These are phyloP conservation scores for Evernia prunastri DNA, from an alignment of 495 filamentous ascomycete species.

Conservation along the genomic window DNA sequence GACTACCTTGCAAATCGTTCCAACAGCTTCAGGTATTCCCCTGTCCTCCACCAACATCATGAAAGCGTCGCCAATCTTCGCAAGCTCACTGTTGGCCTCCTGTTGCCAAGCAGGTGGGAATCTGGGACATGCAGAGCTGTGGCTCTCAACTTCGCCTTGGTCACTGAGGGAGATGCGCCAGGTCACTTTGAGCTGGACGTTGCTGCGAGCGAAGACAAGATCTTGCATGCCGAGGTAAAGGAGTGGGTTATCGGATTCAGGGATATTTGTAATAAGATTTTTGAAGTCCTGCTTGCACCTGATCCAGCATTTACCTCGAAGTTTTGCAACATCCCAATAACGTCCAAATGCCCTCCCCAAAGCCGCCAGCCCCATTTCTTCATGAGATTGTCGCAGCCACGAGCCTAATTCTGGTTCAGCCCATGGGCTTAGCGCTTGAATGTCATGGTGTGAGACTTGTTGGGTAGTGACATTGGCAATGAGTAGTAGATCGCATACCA, in stretches of 20 bases:
- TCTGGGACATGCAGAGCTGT: conserved; percentile 36
- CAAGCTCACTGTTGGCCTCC: conserved; percentile 11
- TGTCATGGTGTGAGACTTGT: not conserved
- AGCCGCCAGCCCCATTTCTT: not conserved
- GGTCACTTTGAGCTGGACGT: conserved; percentile 26
- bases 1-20: conserved; percentile 18
- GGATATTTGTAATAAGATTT: conserved; percentile 26
- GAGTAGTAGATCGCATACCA: conserved; percentile 8
- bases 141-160: conserved; percentile 39
- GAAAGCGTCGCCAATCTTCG: conserved; percentile 32
- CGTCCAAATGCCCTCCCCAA: conserved; percentile 16
- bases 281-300: conserved; percentile 11
- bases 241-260: conserved; percentile 23
- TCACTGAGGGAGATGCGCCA: conserved; percentile 32
- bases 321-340: conserved; percentile 10
- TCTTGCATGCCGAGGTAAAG: conserved; percentile 39
- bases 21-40: conserved; percentile 13
- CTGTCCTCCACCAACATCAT: conserved; percentile 34
- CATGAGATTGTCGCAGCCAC: conserved; percentile 1
- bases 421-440: conserved; percentile 8
- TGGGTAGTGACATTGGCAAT: conserved; percentile 1
- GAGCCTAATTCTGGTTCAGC: conserved; percentile 13
- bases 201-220: conserved; percentile 35
- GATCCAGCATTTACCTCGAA: conserved; percentile 17
- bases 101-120: conserved; percentile 26